Evolutionary conservation across 345 rosid genomes (phyloP).

Genomic region (Adansonia digitata): DNA sequence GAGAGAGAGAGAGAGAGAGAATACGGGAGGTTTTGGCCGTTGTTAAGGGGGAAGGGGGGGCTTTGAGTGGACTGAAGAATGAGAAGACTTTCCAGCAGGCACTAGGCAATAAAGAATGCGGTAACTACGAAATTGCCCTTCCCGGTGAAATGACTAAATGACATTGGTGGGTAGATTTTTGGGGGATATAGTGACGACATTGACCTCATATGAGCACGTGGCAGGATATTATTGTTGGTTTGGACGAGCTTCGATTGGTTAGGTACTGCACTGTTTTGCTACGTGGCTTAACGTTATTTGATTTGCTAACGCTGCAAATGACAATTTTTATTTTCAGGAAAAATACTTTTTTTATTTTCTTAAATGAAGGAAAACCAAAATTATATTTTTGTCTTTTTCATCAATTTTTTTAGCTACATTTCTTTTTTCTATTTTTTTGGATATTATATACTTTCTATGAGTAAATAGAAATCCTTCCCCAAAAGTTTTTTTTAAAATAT

Average conservation of each 20-base stretch:
- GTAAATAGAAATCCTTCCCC: no score
- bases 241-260: neutral
- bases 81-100: constrained; percentile 18
- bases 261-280: no score
- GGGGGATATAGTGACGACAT: neutral
- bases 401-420: no score
- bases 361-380: no score
- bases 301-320: neutral
- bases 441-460: no score
- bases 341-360: no score
- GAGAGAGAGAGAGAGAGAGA: neutral
- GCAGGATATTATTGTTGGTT: neutral
- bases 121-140: constrained; percentile 1
- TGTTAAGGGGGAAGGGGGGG: neutral
- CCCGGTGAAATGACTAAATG: neutral
- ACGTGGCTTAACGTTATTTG: neutral
- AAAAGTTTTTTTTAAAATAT: no score
- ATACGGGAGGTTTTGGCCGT: neutral
- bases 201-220: neutral
- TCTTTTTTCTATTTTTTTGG: no score
- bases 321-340: no score
- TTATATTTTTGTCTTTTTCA: no score
- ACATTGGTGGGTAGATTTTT: neutral
- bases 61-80: neutral
- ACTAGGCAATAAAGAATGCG: neutral